Evolutionary conservation across 78 protist genomes (phyloP).

Genomic region (Planoprotostelium fungivorum): DNA sequence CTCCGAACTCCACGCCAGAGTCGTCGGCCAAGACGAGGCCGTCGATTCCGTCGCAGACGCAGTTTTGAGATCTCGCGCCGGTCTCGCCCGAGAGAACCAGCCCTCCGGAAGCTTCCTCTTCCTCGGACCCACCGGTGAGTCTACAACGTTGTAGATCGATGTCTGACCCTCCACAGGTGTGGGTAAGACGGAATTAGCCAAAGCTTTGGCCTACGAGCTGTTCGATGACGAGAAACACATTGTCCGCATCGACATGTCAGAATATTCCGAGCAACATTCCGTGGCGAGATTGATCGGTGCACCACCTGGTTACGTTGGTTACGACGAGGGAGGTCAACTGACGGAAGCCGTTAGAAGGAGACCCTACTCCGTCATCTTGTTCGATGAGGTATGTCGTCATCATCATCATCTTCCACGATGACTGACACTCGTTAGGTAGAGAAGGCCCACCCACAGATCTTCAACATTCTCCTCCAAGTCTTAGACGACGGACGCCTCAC

Average conservation of each 20-base stretch:
- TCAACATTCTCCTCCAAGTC: conserved; percentile 92
- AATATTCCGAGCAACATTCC: conserved; percentile 93
- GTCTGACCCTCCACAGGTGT: conserved; percentile 65
- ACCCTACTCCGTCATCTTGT: conserved; percentile 95
- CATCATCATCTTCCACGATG: conserved; percentile 13
- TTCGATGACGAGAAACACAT: conserved; percentile 90
- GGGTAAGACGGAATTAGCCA: conserved; percentile 97
- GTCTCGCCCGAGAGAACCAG: conserved; percentile 74
- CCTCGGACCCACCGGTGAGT: conserved; percentile 89
- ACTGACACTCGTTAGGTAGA: conserved; percentile 10
- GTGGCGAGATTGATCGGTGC: conserved; percentile 96
- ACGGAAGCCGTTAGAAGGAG: conserved; percentile 96
- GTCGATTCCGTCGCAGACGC: conserved; percentile 93
- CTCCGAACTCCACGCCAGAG: conserved; percentile 77
- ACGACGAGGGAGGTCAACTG: conserved; percentile 98
- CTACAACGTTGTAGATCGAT: conserved; percentile 11
- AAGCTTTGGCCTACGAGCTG: conserved; percentile 90
- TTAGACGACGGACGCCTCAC: conserved; percentile 98
- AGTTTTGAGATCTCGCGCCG: conserved; percentile 88
- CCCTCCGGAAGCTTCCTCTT: conserved; percentile 95
- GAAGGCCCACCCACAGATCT: conserved; percentile 87
- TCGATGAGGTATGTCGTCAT: conserved; percentile 85
- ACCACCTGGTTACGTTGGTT: conserved; percentile 99
- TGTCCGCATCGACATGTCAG: conserved; percentile 96
- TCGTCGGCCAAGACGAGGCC: conserved; percentile 97